A percentile compares a stretch with the other conserved stretches of the same genome.
Evolutionary conservation across 176 grass and related monocot genomes (phyloP).

Genomic region (Phyllostachys edulis): DNA sequence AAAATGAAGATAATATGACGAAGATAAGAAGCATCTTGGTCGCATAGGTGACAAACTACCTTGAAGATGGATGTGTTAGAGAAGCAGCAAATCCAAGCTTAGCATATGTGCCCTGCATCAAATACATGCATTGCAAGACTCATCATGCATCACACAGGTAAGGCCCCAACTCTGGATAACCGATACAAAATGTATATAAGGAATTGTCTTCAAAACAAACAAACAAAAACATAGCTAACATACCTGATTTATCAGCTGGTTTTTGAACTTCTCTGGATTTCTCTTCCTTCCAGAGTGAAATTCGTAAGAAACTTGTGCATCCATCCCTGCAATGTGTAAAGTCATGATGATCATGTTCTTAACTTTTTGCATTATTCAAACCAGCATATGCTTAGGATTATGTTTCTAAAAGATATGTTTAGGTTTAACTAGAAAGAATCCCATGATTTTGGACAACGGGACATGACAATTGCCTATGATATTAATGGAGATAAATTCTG

Average conservation of each 20-base stretch:
- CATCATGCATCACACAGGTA: background rate
- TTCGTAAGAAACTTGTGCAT: conserved; percentile 92
- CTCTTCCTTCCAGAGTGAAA: conserved; percentile 92
- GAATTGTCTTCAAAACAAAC: background rate
- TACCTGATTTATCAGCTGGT: conserved; percentile 92
- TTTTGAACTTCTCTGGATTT: conserved; percentile 93
- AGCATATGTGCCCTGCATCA: conserved; percentile 74
- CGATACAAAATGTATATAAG: background rate
- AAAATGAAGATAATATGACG: background rate
- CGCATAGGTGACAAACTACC: conserved; percentile 43
- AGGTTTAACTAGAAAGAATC: background rate
- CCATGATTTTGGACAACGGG: background rate
- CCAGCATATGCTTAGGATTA: background rate
- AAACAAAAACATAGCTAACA: background rate
- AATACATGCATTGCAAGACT: conserved; percentile 19
- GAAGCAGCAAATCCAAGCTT: conserved; percentile 87
- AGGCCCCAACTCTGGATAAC: background rate
- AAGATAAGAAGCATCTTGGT: background rate
- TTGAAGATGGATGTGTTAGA: conserved; percentile 66
- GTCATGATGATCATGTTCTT: background rate
- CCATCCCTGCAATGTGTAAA: conserved; percentile 65
- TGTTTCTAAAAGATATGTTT: background rate
- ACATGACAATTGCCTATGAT: background rate
- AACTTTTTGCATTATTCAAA: background rate
- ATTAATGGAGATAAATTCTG: background rate